Percentiles rank a stretch among this genome's conserved stretches.
Conservation (phyloP, 768 basidiomycete genomes). For the Tylopilus plumbeoviolaceoides region DNA sequence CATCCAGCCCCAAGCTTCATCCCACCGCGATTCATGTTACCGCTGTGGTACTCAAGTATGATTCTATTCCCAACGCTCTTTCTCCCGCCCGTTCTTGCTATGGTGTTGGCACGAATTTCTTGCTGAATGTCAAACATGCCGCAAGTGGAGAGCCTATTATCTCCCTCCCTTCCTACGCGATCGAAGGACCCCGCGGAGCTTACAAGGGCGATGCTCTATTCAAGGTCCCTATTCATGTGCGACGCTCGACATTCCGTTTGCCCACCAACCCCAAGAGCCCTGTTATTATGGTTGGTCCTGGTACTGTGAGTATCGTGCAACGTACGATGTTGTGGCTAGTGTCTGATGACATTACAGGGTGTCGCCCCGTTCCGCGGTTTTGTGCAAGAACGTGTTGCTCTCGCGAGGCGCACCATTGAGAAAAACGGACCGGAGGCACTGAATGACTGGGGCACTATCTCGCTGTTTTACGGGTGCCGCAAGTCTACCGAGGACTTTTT, state of each 20-base stretch:
- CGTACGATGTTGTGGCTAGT: background rate
- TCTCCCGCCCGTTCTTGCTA: slow-evolving; percentile 67
- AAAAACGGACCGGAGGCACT: slow-evolving; percentile 95
- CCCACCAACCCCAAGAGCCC: slow-evolving; percentile 98
- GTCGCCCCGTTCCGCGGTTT: slow-evolving; percentile 99
- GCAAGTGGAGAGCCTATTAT: slow-evolving; percentile 54
- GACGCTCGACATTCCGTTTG: slow-evolving; percentile 93
- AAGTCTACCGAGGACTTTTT: slow-evolving; percentile 85
- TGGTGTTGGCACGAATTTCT: slow-evolving; percentile 93
- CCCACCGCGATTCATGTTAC: slow-evolving; percentile 92
- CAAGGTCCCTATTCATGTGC: slow-evolving; percentile 90
- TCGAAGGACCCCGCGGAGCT: slow-evolving; percentile 86
- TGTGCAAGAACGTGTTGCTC: slow-evolving; percentile 94
- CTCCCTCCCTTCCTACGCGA: slow-evolving; percentile 66
- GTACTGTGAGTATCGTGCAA: slow-evolving; percentile 65
- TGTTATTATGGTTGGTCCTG: slow-evolving; percentile 98
- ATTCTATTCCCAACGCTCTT: slow-evolving; percentile 54
- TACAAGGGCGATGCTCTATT: slow-evolving; percentile 69
- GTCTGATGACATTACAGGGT: slow-evolving; percentile 52
- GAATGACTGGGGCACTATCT: slow-evolving; percentile 92
- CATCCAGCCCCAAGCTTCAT: slow-evolving; percentile 90
- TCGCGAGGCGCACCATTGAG: slow-evolving; percentile 90
- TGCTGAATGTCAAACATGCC: slow-evolving; percentile 86
- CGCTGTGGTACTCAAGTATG: slow-evolving; percentile 91
- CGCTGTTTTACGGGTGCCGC: slow-evolving; percentile 96